Base-by-base conservation (phyloP, 1,139 yeast genomes). In the Blastobotrys illinoisensis region DNA sequence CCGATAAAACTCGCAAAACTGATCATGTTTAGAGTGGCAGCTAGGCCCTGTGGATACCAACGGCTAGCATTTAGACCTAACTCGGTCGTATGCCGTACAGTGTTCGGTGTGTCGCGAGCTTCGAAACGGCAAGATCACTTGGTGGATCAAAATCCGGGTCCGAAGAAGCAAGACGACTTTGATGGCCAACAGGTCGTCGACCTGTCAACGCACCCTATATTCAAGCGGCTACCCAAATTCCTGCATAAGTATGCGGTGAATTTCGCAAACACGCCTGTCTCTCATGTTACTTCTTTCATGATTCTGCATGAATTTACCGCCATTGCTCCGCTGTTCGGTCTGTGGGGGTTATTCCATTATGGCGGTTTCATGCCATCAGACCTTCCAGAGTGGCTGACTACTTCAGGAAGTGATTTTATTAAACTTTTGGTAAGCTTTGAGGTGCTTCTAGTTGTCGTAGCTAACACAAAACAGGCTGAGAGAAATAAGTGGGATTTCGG, bases 221-320 rank as follows among this genome's bases (percentile, higher is more conserved):
- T 56, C 36, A 53, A 51, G 46, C 51, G 54, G 36, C 55, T 71
- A 43, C 87, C 88, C 26, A 71, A 67, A 51, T 75, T 78, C 55
- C 71, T 82, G 56, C 75, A 76, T 19, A 79, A 79, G 3, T 81
- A 80, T 60, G 78, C 83, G 3, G 66, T 69, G 20, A 72, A 75
- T 53, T 78, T 83, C 63, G 70, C 77, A 48, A 68, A 75, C 51
- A 87, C 90, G 0, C 90, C 95, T 1, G 73, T 85, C 5, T 77
- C 88, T 1, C 86, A 86, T 61, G 76, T 85, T n/a, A 77, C 87
- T 0, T 78, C 96, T 2, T 88, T 91, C 63, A 68, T 88, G 9
- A 71, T 90, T 1, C 74, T 91, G n/a, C 98, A 91, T 66, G 97
- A 91, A 67, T 63, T 88, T 47, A 80, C 96, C 0, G 97, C 97